Conservation (phyloP, 108 stramenopile genomes). For the Ochromonas danica region DNA sequence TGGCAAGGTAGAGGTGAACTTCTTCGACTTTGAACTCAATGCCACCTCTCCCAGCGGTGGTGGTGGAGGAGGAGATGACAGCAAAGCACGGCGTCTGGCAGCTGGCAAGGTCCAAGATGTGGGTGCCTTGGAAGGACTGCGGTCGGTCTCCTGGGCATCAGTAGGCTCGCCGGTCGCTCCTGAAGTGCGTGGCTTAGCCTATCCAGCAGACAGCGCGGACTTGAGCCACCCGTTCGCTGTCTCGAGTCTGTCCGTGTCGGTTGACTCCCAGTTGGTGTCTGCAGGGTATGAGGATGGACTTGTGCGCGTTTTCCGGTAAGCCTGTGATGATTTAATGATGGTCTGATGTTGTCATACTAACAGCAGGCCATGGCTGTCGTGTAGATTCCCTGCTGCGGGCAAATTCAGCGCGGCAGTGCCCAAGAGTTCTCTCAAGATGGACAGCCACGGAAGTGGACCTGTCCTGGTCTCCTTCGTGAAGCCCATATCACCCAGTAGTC, state of each 20-base stretch:
- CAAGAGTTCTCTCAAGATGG: neutral
- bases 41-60: no score
- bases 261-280: neutral
- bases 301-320: neutral
- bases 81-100: neutral
- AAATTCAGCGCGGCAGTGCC: neutral
- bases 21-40: neutral
- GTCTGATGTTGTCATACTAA: neutral
- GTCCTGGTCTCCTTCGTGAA: neutral
- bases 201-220: neutral
- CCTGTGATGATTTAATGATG: neutral
- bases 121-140: neutral
- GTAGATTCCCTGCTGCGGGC: neutral
- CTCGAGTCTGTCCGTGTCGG: neutral
- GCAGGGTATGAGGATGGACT: slow-evolving; percentile 25
- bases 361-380: neutral
- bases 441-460: neutral
- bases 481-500: neutral
- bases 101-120: neutral
- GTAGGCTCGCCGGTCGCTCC: neutral
- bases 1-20: neutral
- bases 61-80: no score
- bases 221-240: neutral
- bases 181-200: neutral
- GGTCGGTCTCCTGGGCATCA: neutral